These are phyloP conservation scores for Saccharomycopsis vini DNA, from an alignment of 805 yeast species.

Conservation along the genomic window DNA sequence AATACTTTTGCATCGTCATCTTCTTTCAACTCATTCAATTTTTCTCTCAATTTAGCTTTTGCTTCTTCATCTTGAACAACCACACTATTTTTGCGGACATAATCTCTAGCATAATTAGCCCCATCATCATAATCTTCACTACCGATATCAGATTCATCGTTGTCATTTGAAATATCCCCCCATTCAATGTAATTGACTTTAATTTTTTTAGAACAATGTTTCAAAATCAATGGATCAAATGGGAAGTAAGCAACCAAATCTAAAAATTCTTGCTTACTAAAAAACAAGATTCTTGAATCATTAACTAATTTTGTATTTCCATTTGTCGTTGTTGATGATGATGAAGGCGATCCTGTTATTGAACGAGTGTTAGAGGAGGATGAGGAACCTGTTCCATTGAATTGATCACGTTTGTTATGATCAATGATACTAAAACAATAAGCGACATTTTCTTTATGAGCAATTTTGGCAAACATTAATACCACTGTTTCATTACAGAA, in stretches of 20 bases:
- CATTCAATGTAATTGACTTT: conserved; percentile 65
- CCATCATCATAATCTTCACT: conserved; percentile 11
- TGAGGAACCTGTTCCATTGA: conserved; percentile 19
- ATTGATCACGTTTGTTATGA: conserved; percentile 68
- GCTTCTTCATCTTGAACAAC: not conserved
- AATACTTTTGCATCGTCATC: not conserved
- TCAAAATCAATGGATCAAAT: conserved; percentile 81
- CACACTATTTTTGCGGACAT: not conserved
- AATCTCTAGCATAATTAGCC: not conserved
- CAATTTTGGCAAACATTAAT: conserved; percentile 83
- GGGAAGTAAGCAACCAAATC: conserved; percentile 95
- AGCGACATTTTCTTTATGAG: conserved; percentile 82
- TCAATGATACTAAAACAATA: conserved; percentile 92
- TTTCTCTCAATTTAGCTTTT: not conserved
- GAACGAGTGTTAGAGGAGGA: not conserved
- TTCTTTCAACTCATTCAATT: not conserved
- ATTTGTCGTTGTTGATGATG: not conserved
- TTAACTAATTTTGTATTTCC: conserved; percentile 7
- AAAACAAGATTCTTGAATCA: conserved; percentile 25
- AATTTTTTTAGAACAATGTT: conserved; percentile 46
- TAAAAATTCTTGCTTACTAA: conserved; percentile 69
- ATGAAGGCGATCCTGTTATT: not conserved
- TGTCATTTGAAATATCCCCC: conserved; percentile 34
- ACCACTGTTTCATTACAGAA: conserved; percentile 93
- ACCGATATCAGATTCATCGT: conserved; percentile 8